Evolutionary conservation across 371 early-diverging fungal genomes (phyloP).

Genomic region (Mortierella sp.): DNA sequence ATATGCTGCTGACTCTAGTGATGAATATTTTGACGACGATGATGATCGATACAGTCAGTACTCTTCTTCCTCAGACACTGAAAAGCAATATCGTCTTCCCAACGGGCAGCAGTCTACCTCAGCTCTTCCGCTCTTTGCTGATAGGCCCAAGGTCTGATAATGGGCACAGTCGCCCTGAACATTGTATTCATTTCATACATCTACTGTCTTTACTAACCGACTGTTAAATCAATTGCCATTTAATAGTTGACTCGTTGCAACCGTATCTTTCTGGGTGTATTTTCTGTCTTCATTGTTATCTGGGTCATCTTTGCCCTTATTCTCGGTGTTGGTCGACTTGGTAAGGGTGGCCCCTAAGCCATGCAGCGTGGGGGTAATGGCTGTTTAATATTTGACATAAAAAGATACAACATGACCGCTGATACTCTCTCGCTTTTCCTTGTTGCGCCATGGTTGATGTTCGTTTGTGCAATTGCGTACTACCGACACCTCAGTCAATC

Average conservation of each 20-base stretch:
- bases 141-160: constrained; percentile 30
- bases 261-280: constrained; percentile 31
- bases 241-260: constrained; percentile 46
- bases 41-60: constrained; percentile 13
- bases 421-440: no score
- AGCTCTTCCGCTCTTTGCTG: constrained; percentile 11
- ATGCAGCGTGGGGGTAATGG: no score
- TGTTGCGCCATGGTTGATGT: no score
- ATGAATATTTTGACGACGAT: constrained; percentile 24
- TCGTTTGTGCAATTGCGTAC: no score
- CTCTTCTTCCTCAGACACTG: constrained; percentile 23
- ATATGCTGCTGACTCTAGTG: constrained; percentile 3
- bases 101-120: background rate
- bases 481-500: background rate
- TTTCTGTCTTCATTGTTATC: constrained; percentile 20
- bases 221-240: background rate
- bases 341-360: constrained; percentile 9
- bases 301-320: constrained; percentile 43
- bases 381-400: background rate
- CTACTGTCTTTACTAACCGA: background rate
- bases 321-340: constrained; percentile 36
- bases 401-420: background rate
- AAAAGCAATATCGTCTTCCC: constrained; percentile 16
- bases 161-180: background rate
- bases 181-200: no score